Evolutionary conservation across 176 grass and related monocot genomes (phyloP), one percentile per base, ranked within the genome.

Genomic region (Musa beccarii): DNA sequence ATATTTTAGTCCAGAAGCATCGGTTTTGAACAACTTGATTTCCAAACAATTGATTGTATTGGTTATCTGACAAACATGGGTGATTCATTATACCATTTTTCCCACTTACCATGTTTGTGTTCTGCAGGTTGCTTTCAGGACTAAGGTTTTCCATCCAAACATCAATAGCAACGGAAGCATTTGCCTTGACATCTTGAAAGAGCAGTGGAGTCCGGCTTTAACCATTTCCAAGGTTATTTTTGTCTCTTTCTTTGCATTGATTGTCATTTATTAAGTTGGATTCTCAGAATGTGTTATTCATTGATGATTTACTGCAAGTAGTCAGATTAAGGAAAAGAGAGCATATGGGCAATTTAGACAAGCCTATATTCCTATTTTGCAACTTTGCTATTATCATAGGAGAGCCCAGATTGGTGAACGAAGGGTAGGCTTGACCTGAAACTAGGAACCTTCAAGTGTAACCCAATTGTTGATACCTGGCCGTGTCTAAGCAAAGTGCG

Each of bases 101-200:
- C 12, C 21, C 6, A 2, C 54, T 34, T 75, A 57, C 9, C 10
- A 23, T 50, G 68, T 54, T 17, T 54, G 51, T 68, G 0, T 53
- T 72, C 20, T 77, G 79, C 89, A 92, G 90, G 90, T 92, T 65
- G 84, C 90, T 9, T 92, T 89, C 22, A 82, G 89, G 2, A 92
- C 89, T 8, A 92, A 89, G 86, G 86, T 89, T 57, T 92, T 92
- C 76, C 86, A 92, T 80, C 89, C 89, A 71, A 92, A 92, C 67
- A 80, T 92, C 19, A 92, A 92, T 57, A 92, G 86, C 86, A 92
- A 89, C 3, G 90, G 90, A 51, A 92, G 86, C 76, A 92, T 92
- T 68, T 92, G 90, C 79, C 86, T 92, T 15, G 86, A 92, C 77
- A 92, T 92, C 74, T 43, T 92, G 28, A 92, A 92, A 86, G 90